A percentile compares a stretch with the other conserved stretches of the same genome.
These are phyloP conservation scores for Wickerhamomyces silvicola DNA, from an alignment of 805 yeast species.

Conservation along the genomic window DNA sequence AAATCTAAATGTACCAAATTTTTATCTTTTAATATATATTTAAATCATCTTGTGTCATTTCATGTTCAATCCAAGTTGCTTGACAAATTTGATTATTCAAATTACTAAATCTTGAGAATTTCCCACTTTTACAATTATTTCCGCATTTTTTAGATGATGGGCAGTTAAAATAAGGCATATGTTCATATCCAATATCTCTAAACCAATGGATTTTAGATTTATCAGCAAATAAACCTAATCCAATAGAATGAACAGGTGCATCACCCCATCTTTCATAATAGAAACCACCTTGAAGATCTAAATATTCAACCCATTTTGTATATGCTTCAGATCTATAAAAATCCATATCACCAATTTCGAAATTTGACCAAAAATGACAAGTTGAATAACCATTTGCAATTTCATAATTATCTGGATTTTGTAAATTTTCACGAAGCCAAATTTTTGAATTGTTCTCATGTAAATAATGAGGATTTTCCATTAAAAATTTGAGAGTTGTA, in stretches of 20 bases:
- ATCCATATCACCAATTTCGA: constrained; percentile 81
- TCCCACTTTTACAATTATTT: constrained; percentile 45
- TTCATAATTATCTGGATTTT: constrained; percentile 40
- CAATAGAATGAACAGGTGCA: constrained; percentile 83
- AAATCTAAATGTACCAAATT: too few relatives aligned
- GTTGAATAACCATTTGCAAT: constrained; percentile 42
- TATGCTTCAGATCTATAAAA: constrained; percentile 69
- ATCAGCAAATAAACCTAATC: constrained; percentile 65
- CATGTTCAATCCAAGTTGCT: constrained; percentile 57
- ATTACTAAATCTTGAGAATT: constrained; percentile 44
- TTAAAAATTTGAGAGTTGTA: constrained; percentile 53
- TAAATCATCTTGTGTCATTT: constrained; percentile 27
- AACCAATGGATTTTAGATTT: constrained; percentile 75
- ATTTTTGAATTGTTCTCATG: constrained; percentile 53
- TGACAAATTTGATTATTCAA: constrained; percentile 68
- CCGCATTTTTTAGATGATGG: constrained; percentile 52
- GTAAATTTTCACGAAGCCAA: constrained; percentile 56
- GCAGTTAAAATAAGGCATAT: constrained; percentile 70
- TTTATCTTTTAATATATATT: constrained; percentile 15
- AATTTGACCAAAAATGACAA: constrained; percentile 90
- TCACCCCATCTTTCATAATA: constrained; percentile 94
- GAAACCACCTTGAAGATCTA: constrained; percentile 72
- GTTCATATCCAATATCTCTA: constrained; percentile 74
- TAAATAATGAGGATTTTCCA: constrained; percentile 50
- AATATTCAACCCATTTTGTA: constrained; percentile 49